Percentiles rank a stretch among this genome's conserved stretches.
These are phyloP conservation scores for Strobilomyces dryophilus DNA, from an alignment of 768 basidiomycete species.

Conservation along the genomic window DNA sequence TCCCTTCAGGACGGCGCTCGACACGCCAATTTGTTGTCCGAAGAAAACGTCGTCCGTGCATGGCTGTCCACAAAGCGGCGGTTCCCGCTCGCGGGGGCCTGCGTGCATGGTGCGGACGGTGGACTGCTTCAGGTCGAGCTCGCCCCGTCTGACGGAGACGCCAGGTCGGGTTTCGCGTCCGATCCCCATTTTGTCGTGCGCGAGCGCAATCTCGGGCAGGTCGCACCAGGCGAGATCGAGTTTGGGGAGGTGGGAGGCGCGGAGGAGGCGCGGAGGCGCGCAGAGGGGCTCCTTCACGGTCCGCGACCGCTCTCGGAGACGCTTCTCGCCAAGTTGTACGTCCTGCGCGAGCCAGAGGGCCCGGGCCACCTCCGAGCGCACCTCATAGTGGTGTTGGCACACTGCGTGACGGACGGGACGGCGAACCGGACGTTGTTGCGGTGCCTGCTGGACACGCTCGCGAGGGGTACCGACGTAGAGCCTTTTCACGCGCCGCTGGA, in stretches of 20 bases:
- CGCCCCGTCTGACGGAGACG: background rate
- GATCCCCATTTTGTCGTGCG: slow-evolving; percentile 33
- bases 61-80: slow-evolving; percentile 47
- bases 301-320: slow-evolving; percentile 37
- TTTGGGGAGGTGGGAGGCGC: slow-evolving; percentile 31
- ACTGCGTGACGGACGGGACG: slow-evolving; percentile 50
- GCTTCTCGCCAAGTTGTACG: slow-evolving; percentile 38
- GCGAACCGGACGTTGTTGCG: slow-evolving; percentile 39
- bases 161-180: background rate
- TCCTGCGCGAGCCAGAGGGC: slow-evolving; percentile 31
- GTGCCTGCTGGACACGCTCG: slow-evolving; percentile 44
- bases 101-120: slow-evolving; percentile 22
- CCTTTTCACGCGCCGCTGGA: slow-evolving; percentile 25
- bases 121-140: background rate
- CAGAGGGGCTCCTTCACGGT: slow-evolving; percentile 30
- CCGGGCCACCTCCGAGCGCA: slow-evolving; percentile 34
- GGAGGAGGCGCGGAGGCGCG: slow-evolving; percentile 32
- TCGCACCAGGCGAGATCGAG: slow-evolving; percentile 37
- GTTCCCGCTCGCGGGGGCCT: slow-evolving; percentile 47
- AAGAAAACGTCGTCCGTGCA: slow-evolving; percentile 35
- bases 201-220: slow-evolving; percentile 32
- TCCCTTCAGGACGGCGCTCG: slow-evolving; percentile 25
- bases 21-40: slow-evolving; percentile 22
- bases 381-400: slow-evolving; percentile 42
- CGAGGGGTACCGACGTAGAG: background rate